These are phyloP conservation scores for Aspergillus aculeatus DNA, from an alignment of 2,329 filamentous ascomycete genomes.

Conservation along the genomic window DNA sequence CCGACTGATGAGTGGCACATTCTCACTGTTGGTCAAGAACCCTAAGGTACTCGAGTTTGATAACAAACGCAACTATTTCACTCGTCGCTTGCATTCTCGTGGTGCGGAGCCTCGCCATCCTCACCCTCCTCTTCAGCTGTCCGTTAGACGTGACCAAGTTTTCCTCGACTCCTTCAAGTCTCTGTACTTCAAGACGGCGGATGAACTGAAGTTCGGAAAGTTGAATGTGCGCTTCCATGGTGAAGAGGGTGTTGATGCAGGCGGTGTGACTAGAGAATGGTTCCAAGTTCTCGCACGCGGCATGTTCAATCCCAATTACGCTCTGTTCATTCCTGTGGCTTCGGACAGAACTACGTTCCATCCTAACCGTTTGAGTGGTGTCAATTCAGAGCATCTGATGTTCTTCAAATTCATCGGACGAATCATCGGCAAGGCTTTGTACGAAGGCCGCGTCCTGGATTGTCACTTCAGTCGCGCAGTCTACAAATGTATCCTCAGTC, in stretches of 20 bases:
- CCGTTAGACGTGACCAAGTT: slow-evolving; percentile 87
- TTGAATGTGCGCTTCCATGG: slow-evolving; percentile 96
- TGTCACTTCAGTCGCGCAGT: slow-evolving; percentile 99
- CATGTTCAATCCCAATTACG: slow-evolving; percentile 99
- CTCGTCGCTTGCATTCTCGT: slow-evolving; percentile 79
- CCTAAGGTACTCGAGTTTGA: slow-evolving; percentile 98
- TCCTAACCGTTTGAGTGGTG: slow-evolving; percentile 86
- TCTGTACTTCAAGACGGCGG: slow-evolving; percentile 93
- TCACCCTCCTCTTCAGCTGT: slow-evolving; percentile 77
- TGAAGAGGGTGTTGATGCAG: slow-evolving; percentile 96
- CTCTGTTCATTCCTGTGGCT: slow-evolving; percentile 91
- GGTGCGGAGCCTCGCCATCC: slow-evolving; percentile 68
- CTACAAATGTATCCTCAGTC: slow-evolving; percentile 95
- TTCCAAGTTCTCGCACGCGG: slow-evolving; percentile 96
- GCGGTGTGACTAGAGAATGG: slow-evolving; percentile 97
- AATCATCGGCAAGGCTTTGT: slow-evolving; percentile 96
- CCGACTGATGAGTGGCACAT: slow-evolving; percentile 97
- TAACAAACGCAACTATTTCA: slow-evolving; percentile 99
- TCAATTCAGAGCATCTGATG: slow-evolving; percentile 93
- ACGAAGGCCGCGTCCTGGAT: slow-evolving; percentile 91
- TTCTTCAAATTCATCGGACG: slow-evolving; percentile 99
- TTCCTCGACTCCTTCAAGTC: slow-evolving; percentile 98
- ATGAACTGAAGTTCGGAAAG: slow-evolving; percentile 99
- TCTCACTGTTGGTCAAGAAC: slow-evolving; percentile 94
- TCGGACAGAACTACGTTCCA: slow-evolving; percentile 98